Conservation (phyloP, 176 grass and related monocot genomes). For the Raddia guianensis region DNA sequence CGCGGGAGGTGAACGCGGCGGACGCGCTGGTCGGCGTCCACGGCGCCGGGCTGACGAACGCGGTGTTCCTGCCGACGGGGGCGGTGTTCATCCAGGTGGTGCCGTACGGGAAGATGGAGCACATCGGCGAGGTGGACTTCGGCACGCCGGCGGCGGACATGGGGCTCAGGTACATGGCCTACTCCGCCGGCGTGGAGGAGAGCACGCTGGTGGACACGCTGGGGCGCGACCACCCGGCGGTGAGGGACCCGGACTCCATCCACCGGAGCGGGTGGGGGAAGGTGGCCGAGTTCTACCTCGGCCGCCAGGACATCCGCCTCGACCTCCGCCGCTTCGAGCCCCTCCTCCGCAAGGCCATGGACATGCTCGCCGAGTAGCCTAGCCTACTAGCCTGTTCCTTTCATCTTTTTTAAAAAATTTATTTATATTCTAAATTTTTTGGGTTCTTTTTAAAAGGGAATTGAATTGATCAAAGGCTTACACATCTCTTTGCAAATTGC, state of each 20-base stretch:
- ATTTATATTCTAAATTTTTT: constrained; percentile 2
- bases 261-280: constrained; percentile 70
- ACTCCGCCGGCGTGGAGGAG: constrained; percentile 72
- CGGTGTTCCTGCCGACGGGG: constrained; percentile 69
- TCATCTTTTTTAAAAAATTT: background rate
- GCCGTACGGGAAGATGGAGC: constrained; percentile 84
- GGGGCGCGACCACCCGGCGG: constrained; percentile 60
- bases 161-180: constrained; percentile 75
- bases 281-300: constrained; percentile 76
- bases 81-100: constrained; percentile 79
- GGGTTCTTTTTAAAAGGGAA: background rate
- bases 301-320: constrained; percentile 70
- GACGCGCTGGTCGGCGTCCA: constrained; percentile 89
- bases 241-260: constrained; percentile 62
- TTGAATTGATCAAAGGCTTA: background rate
- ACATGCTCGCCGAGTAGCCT: constrained; percentile 46
- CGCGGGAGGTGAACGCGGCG: constrained; percentile 64
- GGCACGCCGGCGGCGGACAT: constrained; percentile 68
- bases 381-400: background rate
- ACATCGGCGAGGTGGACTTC: constrained; percentile 71
- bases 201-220: constrained; percentile 79
- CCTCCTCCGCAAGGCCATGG: constrained; percentile 63
- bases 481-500: background rate
- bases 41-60: constrained; percentile 89
- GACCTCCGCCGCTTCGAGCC: constrained; percentile 67